These are phyloP conservation scores for Apostasia shenzhenica DNA, from an alignment of 106 monocot species.

Conservation along the genomic window DNA sequence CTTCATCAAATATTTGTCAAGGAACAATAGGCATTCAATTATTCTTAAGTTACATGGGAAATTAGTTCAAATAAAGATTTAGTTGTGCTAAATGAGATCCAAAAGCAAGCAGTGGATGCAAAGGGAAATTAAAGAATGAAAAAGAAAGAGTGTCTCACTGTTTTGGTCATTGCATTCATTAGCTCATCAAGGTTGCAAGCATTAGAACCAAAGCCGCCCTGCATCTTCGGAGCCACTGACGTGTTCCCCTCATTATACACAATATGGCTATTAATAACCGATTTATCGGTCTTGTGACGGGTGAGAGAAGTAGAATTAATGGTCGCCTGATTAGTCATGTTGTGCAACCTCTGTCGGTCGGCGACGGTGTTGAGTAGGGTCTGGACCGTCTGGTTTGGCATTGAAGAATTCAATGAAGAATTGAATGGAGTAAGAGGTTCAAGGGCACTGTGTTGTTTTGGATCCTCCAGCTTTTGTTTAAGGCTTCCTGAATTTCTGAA, in stretches of 20 bases:
- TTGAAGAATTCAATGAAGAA: constrained; percentile 21
- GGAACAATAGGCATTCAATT: no score
- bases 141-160: constrained; percentile 16
- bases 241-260: constrained; percentile 12
- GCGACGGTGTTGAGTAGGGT: constrained; percentile 3
- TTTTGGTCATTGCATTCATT: constrained; percentile 28
- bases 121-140: not conserved
- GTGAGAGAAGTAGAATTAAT: not conserved
- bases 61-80: no score
- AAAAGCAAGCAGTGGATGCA: not conserved
- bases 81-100: no score
- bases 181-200: constrained; percentile 35
- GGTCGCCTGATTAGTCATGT: constrained; percentile 5
- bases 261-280: constrained; percentile 5
- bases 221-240: constrained; percentile 11
- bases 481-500: constrained; percentile 12
- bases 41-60: no score
- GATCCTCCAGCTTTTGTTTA: constrained; percentile 11
- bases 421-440: constrained; percentile 7
- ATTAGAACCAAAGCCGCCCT: constrained; percentile 16
- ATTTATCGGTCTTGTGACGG: constrained; percentile 11
- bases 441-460: constrained; percentile 4
- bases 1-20: no score
- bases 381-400: constrained; percentile 18
- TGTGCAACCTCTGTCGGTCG: constrained; percentile 9